These are phyloP conservation scores for Rheum nobile DNA, from an alignment of 148 eudicot species.

Conservation along the genomic window DNA sequence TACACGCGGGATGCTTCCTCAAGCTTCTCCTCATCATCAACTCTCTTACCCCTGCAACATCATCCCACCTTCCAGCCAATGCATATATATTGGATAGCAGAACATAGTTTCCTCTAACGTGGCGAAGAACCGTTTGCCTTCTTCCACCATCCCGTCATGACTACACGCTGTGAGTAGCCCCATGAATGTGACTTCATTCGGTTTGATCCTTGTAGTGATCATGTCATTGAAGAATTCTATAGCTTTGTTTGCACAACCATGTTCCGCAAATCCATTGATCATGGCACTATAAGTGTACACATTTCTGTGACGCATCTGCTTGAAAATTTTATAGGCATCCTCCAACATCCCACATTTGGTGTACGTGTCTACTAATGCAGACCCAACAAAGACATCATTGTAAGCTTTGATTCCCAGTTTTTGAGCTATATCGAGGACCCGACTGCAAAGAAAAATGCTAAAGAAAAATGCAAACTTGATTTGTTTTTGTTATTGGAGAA, in stretches of 20 bases:
- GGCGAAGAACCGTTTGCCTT: constrained; percentile 31
- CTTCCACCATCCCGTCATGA: constrained; percentile 52
- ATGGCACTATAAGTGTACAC: constrained; percentile 50
- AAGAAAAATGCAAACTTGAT: too few species aligned
- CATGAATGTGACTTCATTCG: constrained; percentile 47
- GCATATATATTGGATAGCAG: constrained; percentile 46
- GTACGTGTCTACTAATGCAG: constrained; percentile 55
- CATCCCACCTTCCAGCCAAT: constrained; percentile 42
- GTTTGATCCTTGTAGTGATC: constrained; percentile 31
- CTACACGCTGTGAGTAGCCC: constrained; percentile 55
- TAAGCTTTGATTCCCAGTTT: constrained; percentile 28
- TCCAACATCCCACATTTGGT: constrained; percentile 50
- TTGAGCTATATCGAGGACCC: constrained; percentile 36
- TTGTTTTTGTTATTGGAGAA: too few species aligned
- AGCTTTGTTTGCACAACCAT: constrained; percentile 37
- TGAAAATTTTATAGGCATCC: constrained; percentile 35
- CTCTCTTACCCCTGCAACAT: constrained; percentile 34
- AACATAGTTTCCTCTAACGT: constrained; percentile 36
- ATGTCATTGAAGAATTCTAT: constrained; percentile 38
- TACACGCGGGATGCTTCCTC: constrained; percentile 68
- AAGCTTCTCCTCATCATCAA: constrained; percentile 47
- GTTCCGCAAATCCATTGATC: constrained; percentile 48
- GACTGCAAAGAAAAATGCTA: too few species aligned
- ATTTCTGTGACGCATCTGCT: constrained; percentile 27
- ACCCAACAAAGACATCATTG: constrained; percentile 42